phyloP scores from a whole-genome alignment of 208 protist species.

The Vickermania ingenoplastis region DNA sequence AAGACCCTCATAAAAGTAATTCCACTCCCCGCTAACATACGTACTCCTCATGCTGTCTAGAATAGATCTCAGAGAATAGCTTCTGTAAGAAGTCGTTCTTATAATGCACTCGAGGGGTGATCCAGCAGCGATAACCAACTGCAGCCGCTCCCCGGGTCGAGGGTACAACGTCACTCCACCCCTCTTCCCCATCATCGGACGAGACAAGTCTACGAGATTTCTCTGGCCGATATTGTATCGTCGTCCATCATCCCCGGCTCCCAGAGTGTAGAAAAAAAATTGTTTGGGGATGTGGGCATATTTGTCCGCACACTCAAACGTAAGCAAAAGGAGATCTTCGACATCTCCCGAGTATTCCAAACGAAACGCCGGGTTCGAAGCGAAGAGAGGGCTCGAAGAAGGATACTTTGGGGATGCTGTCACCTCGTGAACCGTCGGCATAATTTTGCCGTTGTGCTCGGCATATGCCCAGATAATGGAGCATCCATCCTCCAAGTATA shows the following conservation, averaged over 20 bases:
- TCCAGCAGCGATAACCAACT: conserved; percentile 29
- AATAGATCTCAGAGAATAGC: conserved; percentile 14
- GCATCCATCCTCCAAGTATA: conserved; percentile 29
- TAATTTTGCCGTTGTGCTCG: conserved; percentile 28
- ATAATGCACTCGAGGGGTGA: conserved; percentile 25
- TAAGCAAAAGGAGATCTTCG: conserved; percentile 9
- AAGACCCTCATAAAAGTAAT: conserved; percentile 10
- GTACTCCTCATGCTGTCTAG: conserved; percentile 14
- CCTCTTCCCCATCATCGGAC: background rate
- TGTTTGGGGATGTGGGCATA: conserved; percentile 2
- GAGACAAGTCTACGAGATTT: background rate
- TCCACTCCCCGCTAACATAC: conserved; percentile 18
- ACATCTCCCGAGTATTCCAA: conserved; percentile 19
- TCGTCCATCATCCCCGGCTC: background rate
- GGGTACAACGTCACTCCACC: background rate
- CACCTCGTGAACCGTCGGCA: conserved; percentile 12
- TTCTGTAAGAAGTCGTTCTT: conserved; percentile 12
- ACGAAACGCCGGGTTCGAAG: conserved; percentile 40
- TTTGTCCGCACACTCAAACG: conserved; percentile 24
- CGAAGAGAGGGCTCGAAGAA: conserved; percentile 25
- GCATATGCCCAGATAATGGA: conserved; percentile 47
- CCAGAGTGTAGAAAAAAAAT: background rate
- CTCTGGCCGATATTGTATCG: conserved; percentile 4
- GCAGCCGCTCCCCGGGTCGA: conserved; percentile 6
- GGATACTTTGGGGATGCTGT: conserved; percentile 8